Evolutionary conservation across 148 eudicot genomes (phyloP).

Genomic region (Vaccinium darrowii): DNA sequence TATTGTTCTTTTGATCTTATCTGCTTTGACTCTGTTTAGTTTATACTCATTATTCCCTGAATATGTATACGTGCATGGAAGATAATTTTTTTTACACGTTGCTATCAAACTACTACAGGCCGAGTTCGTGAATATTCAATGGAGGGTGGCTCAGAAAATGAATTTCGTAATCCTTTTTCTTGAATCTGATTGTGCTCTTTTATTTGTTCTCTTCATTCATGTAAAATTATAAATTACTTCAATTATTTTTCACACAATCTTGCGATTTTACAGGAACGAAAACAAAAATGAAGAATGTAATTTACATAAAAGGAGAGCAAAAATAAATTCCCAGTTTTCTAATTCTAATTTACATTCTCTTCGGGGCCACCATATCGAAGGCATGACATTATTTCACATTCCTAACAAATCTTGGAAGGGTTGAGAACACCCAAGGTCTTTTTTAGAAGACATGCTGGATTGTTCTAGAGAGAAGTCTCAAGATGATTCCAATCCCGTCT

Average conservation of each 20-base stretch:
- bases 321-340: not conserved
- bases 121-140: not conserved
- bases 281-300: not conserved
- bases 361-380: not conserved
- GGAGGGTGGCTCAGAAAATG: not conserved
- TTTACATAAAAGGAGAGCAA: not conserved
- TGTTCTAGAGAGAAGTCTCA: not conserved
- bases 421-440: not conserved
- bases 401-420: not conserved
- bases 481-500: not conserved
- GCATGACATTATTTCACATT: no score
- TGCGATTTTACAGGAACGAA: not conserved
- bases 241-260: not conserved
- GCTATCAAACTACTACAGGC: not conserved
- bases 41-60: not conserved
- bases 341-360: not conserved
- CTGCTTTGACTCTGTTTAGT: not conserved
- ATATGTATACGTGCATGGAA: not conserved
- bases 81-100: not conserved
- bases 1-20: not conserved
- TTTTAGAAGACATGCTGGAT: not conserved
- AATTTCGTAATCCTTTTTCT: not conserved
- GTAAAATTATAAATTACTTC: no score
- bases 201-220: no score
- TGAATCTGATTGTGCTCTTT: no score